Evolutionary conservation across 306 rosid species (phyloP), one percentile per base, ranked within the genome.

Genomic region (Quercus wislizeni): DNA sequence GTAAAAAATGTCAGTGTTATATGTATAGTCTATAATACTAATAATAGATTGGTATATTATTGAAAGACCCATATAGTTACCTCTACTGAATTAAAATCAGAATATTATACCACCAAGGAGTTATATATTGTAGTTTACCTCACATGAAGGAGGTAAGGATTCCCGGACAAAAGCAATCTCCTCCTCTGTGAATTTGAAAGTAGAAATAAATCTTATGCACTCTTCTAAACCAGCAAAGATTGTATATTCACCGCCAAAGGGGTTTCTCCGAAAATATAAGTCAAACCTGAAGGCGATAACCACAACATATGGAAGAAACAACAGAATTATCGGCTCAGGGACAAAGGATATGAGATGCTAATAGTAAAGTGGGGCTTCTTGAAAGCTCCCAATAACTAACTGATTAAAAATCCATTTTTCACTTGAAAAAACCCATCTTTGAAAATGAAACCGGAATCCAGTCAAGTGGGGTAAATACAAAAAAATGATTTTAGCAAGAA

Each of bases 231-330:
- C 99, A 76, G 99, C 97, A 21, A 93, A 96, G 58, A 96, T 83
- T 6, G 99, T 96, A 86, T 88, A 96, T 86, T 96, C 99, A 63
- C 99, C 99, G 58, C 99, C 97, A 76, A 96, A 96, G 12, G 99
- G 99, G 85, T 89, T 96, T 92, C 78, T 96, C 83, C 99, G 96
- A 82, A 91, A 96, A 87, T 91, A 96, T 83, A 96, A 87, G 89
- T 96, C 99, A 62, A 96, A 96, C 90, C 99, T 96, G 97, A 78
- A 86, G 5, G 46, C 11, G 5, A 71, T 19, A 69, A 27, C 55
- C 8, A 51, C 23, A 59, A 17, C 19, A 59, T 2, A 17, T 59
- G 56, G n/a, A 19, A 38, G 33, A 11, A 41, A 41, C 14, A 46
- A 43, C 20, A 49, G 19, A 54, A 55, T 30, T 10, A 55, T 43